Percentiles rank a stretch among this genome's conserved stretches.
Conservation (phyloP, 495 filamentous ascomycete genomes). For the Aspergillus biplanus region DNA sequence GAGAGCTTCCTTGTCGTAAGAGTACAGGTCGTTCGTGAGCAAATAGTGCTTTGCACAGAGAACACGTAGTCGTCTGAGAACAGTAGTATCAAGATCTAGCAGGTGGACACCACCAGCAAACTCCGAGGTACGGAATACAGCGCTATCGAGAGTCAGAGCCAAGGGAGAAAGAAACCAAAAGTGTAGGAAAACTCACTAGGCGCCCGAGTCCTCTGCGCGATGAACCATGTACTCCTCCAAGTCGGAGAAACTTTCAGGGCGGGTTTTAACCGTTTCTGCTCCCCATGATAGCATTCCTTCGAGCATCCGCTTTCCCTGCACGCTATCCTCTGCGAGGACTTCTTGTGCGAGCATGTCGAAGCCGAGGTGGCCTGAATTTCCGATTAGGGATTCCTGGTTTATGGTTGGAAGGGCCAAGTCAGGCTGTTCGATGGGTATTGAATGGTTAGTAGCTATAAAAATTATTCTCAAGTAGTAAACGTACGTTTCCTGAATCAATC, state of each 20-base stretch:
- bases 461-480: background rate
- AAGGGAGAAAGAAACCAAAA: background rate
- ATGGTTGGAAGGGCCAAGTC: background rate
- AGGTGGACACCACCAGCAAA: slow-evolving; percentile 11
- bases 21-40: slow-evolving; percentile 27
- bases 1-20: slow-evolving; percentile 21
- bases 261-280: background rate
- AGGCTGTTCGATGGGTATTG: background rate
- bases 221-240: slow-evolving; percentile 20
- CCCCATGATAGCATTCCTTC: slow-evolving; percentile 15
- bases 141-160: slow-evolving; percentile 3
- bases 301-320: slow-evolving; percentile 15
- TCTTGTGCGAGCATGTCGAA: slow-evolving; percentile 14
- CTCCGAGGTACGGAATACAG: slow-evolving; percentile 16
- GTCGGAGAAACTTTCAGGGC: background rate
- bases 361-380: slow-evolving; percentile 1
- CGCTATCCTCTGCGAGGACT: slow-evolving; percentile 11
- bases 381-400: background rate
- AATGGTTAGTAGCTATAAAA: background rate
- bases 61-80: background rate
- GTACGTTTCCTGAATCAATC: slow-evolving; percentile 19
- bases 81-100: background rate
- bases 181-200: slow-evolving; percentile 3
- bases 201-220: slow-evolving; percentile 15
- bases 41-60: slow-evolving; percentile 21